Percentiles rank a stretch among this genome's conserved stretches.
Conservation (phyloP, 108 stramenopile genomes). For the Nitzschia sp. region DNA sequence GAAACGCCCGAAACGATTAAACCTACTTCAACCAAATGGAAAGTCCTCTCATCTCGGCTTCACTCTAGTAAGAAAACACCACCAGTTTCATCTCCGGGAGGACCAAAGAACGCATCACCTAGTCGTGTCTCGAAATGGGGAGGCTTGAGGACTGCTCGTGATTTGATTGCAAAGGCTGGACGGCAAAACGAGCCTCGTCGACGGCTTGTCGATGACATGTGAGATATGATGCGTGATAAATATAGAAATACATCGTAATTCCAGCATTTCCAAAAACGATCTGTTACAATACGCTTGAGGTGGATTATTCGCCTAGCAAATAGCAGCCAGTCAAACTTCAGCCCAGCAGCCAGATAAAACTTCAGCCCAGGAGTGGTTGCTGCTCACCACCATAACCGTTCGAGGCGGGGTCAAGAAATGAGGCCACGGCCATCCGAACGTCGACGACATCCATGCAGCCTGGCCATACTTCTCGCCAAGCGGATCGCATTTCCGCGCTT, state of each 20-base stretch:
- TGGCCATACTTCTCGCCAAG: conserved; percentile 90
- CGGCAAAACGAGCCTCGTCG: neutral
- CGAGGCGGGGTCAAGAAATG: conserved; percentile 23
- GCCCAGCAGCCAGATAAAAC: no score
- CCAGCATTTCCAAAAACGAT: no score
- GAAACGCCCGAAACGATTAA: no score
- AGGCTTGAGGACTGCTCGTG: conserved; percentile 2
- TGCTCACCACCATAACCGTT: conserved; percentile 10
- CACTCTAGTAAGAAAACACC: no score
- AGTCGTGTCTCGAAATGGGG: conserved; percentile 4
- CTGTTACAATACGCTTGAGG: no score
- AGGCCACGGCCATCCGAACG: conserved; percentile 36
- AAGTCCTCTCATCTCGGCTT: no score
- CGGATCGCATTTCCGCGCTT: conserved; percentile 73
- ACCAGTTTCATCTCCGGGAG: no score
- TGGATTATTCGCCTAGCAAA: no score
- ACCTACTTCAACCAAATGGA: no score
- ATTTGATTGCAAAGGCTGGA: conserved; percentile 13
- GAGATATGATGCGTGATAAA: no score
- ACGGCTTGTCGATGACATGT: conserved; percentile 1
- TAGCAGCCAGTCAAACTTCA: no score
- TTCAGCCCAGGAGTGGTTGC: conserved; percentile 18
- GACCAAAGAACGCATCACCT: neutral
- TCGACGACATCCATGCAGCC: conserved; percentile 80
- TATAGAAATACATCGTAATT: no score